These are phyloP conservation scores for Vigna angularis DNA, from an alignment of 306 rosid species.

Conservation along the genomic window DNA sequence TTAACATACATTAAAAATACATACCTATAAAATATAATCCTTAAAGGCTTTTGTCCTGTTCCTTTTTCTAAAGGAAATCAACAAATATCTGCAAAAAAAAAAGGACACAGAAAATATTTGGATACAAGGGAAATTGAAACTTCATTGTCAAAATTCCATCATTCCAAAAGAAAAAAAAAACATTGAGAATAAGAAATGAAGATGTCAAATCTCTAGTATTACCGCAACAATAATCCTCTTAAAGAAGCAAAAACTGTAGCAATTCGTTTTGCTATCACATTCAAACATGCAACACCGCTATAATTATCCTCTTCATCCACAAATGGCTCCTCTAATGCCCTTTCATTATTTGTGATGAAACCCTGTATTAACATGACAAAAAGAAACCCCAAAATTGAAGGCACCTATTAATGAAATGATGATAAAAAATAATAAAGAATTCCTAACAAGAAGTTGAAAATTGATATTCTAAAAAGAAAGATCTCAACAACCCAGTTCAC, in stretches of 20 bases:
- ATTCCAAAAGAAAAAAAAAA: no score
- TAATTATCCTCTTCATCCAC: conserved; percentile 79
- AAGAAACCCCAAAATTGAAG: conserved; percentile 31
- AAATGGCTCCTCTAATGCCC: conserved; percentile 85
- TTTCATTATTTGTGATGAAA: conserved; percentile 87
- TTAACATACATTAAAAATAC: no score
- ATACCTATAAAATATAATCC: no score
- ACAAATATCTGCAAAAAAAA: no score
- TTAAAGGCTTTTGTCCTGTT: no score
- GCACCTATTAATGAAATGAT: conserved; percentile 32
- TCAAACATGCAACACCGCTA: conserved; percentile 73
- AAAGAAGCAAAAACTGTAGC: conserved; percentile 97
- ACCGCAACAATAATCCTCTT: conserved; percentile 40
- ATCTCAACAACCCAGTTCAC: conserved; percentile 9
- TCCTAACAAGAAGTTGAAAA: background rate
- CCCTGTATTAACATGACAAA: conserved; percentile 61
- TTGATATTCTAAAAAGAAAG: conserved; percentile 27
- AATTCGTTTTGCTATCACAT: conserved; percentile 78
- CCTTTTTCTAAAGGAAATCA: no score
- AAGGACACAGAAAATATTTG: no score
- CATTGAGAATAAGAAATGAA: no score
- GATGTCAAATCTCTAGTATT: no score
- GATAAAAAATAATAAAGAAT: conserved; percentile 13
- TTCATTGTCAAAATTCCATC: no score
- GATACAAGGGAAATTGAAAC: no score